A percentile compares a stretch with the other conserved stretches of the same genome.
Evolutionary conservation across 371 early-diverging fungal genomes (phyloP).

Genomic region (Gilbertella persicaria): DNA sequence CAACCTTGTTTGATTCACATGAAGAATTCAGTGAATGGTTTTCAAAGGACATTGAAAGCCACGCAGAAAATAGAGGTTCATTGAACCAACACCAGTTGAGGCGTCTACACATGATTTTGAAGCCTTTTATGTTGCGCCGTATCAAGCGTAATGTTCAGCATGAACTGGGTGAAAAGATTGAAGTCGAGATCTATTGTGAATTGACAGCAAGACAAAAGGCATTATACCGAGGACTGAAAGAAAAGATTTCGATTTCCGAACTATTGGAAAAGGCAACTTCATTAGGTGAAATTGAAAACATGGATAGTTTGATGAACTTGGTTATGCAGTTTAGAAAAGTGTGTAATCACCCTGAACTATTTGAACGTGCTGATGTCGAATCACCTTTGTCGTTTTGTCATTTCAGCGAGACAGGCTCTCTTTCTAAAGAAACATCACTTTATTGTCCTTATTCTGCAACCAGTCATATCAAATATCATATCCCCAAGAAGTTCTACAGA

Average conservation of each 20-base stretch:
- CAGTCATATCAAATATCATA: slow-evolving; percentile 59
- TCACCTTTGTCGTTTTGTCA: slow-evolving; percentile 70
- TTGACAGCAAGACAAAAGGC: slow-evolving; percentile 84
- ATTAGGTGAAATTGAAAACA: slow-evolving; percentile 60
- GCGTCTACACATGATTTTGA: slow-evolving; percentile 94
- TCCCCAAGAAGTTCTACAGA: slow-evolving; percentile 74
- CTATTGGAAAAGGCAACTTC: slow-evolving; percentile 75
- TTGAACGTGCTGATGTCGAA: slow-evolving; percentile 89
- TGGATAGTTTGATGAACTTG: slow-evolving; percentile 89
- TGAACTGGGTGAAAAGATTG: slow-evolving; percentile 93
- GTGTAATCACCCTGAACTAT: slow-evolving; percentile 98
- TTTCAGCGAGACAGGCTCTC: slow-evolving; percentile 62
- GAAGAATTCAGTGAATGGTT: slow-evolving; percentile 97
- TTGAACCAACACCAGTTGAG: slow-evolving; percentile 90
- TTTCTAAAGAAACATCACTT: slow-evolving; percentile 62
- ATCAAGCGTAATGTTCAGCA: slow-evolving; percentile 96
- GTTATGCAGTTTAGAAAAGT: slow-evolving; percentile 99
- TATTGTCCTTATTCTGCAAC: slow-evolving; percentile 65
- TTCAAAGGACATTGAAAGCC: slow-evolving; percentile 91
- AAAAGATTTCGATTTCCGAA: slow-evolving; percentile 84
- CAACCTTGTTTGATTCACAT: slow-evolving; percentile 94
- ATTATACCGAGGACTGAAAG: slow-evolving; percentile 76
- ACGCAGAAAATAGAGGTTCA: slow-evolving; percentile 83
- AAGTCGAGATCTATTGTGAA: slow-evolving; percentile 82
- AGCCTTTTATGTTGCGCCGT: slow-evolving; percentile 99